Evolutionary conservation across 345 rosid genomes (phyloP), one percentile per base, ranked within the genome.

Genomic region (Kandelia obovata): DNA sequence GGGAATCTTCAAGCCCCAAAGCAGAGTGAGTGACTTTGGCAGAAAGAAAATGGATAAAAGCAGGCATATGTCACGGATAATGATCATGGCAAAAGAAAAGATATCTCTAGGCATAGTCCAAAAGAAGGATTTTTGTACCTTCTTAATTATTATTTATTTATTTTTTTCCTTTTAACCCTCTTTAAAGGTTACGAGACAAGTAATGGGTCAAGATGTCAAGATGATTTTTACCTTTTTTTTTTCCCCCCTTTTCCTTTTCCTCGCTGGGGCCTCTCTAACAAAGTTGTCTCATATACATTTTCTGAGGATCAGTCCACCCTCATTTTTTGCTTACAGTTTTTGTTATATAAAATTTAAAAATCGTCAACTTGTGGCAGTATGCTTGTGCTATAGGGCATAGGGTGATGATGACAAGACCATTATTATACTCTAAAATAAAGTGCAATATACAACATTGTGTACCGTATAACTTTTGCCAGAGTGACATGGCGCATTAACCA

Each of bases 261-360:
- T 49, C 65, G 2, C 58, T 81, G 86, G 86, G 88, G 31, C 88
- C 86, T 80, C 74, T 60, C 66, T 64, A 73, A 73, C 82, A 86
- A 86, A 86, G 90, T 75, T 86, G 88, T 83, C 85, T 84, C 78
- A 61, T 78, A 72, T 2, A 34, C 68, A 78, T 79, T 72, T 69
- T 21, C 21, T 70, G 66, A 68, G 73, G 69, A 73, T 66, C 71
- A 68, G 67, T 73, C 77, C 72, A 68, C 70, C 75, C 69, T 64
- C 58, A 70, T 66, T 56, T 69, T 65, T 58, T 31, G 37, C 53
- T 43, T 60, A 39, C 66, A 53, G 53, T 71, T 61, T 13, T 43
- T 73, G 66, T 53, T 61, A 66, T 73, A 62, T 69, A 67, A 10
- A 43, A 51, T 27, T 64, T 57, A 53, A 31, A 62, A 23, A 51